Base-by-base conservation (phyloP, 140 eudicot species). In the Flaveria floridana region DNA sequence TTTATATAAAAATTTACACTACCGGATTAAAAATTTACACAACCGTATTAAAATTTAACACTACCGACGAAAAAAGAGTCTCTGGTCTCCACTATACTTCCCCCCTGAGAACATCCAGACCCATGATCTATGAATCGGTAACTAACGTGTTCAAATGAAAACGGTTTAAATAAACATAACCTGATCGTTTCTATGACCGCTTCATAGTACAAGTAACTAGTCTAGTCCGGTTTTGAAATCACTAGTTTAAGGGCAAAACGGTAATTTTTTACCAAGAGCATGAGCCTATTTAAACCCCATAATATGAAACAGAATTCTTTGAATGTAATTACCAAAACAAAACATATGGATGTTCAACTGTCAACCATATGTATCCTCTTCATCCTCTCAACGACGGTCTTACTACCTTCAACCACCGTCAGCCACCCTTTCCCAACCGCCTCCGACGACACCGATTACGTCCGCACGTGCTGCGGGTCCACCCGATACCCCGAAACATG, bases 401-500 rank as follows among this genome's bases (percentile, higher is more conserved):
- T 73, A 41, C 76, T 51, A 37, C 34, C 61, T 71, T 56, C 82
- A 10, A 65, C 84, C 71, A 51, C 85, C 68, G 21, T 78, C 72
- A 51, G 78, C 26, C 55, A 78, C 72, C 19, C 82, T 13, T 8
- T 47, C 25, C 56, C 81, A 23, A 41, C 83, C 14, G 7, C 63
- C 6, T n/a, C 76, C 59, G 55, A 68, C 9, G 83, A 78, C 84
- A 58, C 82, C 46, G 79, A 74, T 7, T 91, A 76, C 88, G 83
- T 88, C 84, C 92, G 85, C 0, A 78, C 84, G 0, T 83, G 67
- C 73, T 91, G 97, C 84, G 51, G 63, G 30, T 47, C 86, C 23
- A 85, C 97, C 0, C 83, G 82, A 1, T 91, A 91, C 84, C 92
- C 92, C 0, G 85, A 85, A 67, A 69, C 80, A 6, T 91, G 97